Base-by-base conservation (phyloP, 2,329 filamentous ascomycete species). In the Lachnum nothofagi region DNA sequence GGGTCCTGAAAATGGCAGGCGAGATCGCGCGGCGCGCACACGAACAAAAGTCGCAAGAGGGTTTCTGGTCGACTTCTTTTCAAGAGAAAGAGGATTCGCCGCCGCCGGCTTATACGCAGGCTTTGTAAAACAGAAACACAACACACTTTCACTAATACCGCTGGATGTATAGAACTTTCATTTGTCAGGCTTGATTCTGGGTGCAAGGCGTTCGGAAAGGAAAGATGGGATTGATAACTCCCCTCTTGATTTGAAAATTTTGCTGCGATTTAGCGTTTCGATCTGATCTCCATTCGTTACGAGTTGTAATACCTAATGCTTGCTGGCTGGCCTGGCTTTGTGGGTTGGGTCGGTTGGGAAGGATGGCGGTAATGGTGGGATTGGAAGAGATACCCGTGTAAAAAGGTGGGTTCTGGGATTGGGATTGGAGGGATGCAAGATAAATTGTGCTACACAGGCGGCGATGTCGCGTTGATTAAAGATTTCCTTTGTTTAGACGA, bases 1-100 rank as follows among this genome's bases (percentile, higher is more conserved):
- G 88, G 86, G 86, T 93, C 70, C 82, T 85, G 72, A 93, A 95
- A 72, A 93, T 98, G 80, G 91, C 91, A 4, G 85, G 84, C 55
- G 93, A 97, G 68, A 91, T 97, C 60, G 89, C 90, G 29, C 76
- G 83, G 43, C 85, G 88, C 48, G 89, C 95, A 56, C 88, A 91
- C 57, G 88, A 95, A 59, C 88, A 95, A 70, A 93, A 95, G 69
- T 48, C 54, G 7, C 44, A 48, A 45, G 70, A 72, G 22, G 67
- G 67, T 4, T 71, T 76, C 44, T 79, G 76, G 76, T 54, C 56
- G 29, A 51, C 52, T 23, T 42, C 49, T 29, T 33, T 42, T 25
- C 71, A 75, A 35, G 77, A 80, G 50, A 69, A 72, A 45, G 76
- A 82, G 52, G 76, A 80, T 40, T 66, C 70, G 4, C 80, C 80